These are phyloP conservation scores for Suillus bovinus DNA, from an alignment of 768 basidiomycete genomes.

Conservation along the genomic window DNA sequence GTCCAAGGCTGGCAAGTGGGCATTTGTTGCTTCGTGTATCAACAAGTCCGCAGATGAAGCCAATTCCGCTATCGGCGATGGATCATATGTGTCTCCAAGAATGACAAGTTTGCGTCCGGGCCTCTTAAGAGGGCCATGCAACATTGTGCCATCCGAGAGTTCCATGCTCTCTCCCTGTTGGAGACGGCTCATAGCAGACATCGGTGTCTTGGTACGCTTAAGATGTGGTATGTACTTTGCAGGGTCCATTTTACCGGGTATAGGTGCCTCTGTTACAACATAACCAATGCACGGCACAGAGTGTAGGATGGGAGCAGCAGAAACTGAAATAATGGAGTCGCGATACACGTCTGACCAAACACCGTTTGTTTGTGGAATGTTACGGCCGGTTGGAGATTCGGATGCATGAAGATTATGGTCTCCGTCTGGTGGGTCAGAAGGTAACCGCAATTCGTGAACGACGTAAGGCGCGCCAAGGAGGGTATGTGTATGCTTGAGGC, in stretches of 20 bases:
- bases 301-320: slow-evolving; percentile 77
- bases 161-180: slow-evolving; percentile 63
- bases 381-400: slow-evolving; percentile 61
- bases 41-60: slow-evolving; percentile 70
- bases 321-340: slow-evolving; percentile 57
- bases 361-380: slow-evolving; percentile 60
- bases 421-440: slow-evolving; percentile 54
- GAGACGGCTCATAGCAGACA: slow-evolving; percentile 64
- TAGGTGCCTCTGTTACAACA: slow-evolving; percentile 65
- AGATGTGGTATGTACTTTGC: slow-evolving; percentile 65
- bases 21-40: slow-evolving; percentile 90
- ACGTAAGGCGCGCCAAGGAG: slow-evolving; percentile 66
- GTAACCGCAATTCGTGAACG: slow-evolving; percentile 79
- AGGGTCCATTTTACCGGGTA: slow-evolving; percentile 79
- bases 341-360: slow-evolving; percentile 68
- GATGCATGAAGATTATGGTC: slow-evolving; percentile 49
- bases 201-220: slow-evolving; percentile 66
- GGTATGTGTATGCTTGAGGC: slow-evolving; percentile 69
- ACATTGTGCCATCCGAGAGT: slow-evolving; percentile 70
- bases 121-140: slow-evolving; percentile 65
- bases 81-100: slow-evolving; percentile 84
- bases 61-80: slow-evolving; percentile 60
- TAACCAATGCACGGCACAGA: slow-evolving; percentile 83
- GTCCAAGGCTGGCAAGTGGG: slow-evolving; percentile 70
- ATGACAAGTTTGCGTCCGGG: slow-evolving; percentile 78